Conservation (phyloP, 345 rosid species). For the Passiflora organensis region DNA sequence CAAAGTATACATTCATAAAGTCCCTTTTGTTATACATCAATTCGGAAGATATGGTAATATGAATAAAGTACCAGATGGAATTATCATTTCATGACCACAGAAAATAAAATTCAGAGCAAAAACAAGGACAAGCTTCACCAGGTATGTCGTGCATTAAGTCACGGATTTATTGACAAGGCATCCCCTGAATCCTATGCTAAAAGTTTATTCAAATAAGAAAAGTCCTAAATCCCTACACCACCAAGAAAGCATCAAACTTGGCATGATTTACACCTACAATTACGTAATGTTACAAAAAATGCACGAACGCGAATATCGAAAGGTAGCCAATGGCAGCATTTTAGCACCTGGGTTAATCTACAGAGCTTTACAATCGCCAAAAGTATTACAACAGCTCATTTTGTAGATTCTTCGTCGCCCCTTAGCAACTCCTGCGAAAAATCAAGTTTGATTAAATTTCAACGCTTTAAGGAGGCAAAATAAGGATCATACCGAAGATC, state of each 20-base stretch:
- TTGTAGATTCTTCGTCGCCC: slow-evolving; percentile 10
- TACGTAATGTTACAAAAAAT: too few species aligned
- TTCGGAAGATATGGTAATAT: too few species aligned
- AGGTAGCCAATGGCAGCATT: background rate
- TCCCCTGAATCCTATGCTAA: slow-evolving; percentile 7
- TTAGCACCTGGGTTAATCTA: background rate
- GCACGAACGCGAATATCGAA: background rate
- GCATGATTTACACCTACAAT: slow-evolving; percentile 5
- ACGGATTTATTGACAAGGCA: slow-evolving; percentile 10
- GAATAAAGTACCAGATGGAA: too few species aligned
- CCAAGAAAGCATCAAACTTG: background rate
- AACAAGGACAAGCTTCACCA: too few species aligned
- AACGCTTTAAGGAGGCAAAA: background rate
- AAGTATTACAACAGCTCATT: background rate
- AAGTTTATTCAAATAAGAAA: background rate
- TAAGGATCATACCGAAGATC: too few species aligned
- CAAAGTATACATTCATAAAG: too few species aligned
- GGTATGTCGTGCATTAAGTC: background rate
- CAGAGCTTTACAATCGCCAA: slow-evolving; percentile 7
- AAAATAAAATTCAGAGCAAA: too few species aligned
- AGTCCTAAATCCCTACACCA: slow-evolving; percentile 4
- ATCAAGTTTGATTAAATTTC: too few species aligned
- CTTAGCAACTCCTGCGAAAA: slow-evolving; percentile 18
- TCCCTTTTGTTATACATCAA: too few species aligned
- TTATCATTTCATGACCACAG: too few species aligned